A percentile compares a stretch with the other conserved stretches of the same genome.
Evolutionary conservation across 1,284 basidiomycete genomes (phyloP).

Genomic region (Golubevia sp.): DNA sequence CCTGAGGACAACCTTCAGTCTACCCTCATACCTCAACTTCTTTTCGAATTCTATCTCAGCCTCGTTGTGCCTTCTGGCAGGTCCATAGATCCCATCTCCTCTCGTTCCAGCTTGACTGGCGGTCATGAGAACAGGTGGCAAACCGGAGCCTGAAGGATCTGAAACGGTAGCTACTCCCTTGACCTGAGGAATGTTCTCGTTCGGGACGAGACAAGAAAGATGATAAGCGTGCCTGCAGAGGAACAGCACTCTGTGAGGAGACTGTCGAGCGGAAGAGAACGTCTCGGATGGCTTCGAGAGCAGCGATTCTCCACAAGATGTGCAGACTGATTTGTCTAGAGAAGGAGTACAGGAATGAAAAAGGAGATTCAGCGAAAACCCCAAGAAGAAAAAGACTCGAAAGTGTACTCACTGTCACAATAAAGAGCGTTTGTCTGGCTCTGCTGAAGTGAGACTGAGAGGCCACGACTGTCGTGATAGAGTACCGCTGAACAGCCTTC

Average conservation of each 20-base stretch:
- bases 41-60: conserved; percentile 14
- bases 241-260: conserved; percentile 30
- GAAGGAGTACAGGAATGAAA: not conserved
- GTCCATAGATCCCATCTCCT: conserved; percentile 19
- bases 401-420: conserved; percentile 19
- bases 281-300: conserved; percentile 14
- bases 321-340: conserved; percentile 19
- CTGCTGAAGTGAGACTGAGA: conserved; percentile 25
- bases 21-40: conserved; percentile 23
- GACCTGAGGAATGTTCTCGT: not conserved
- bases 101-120: conserved; percentile 4
- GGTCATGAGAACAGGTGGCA: conserved; percentile 4
- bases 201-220: conserved; percentile 23
- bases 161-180: not conserved
- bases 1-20: conserved; percentile 15
- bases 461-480: conserved; percentile 30
- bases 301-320: conserved; percentile 22
- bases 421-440: conserved; percentile 28
- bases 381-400: not conserved
- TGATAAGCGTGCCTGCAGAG: conserved; percentile 51
- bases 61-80: conserved; percentile 15
- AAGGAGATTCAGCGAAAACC: not conserved
- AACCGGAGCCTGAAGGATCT: not conserved
- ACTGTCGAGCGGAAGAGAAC: conserved; percentile 11
- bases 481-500: conserved; percentile 36